These are phyloP conservation scores for Fusarium sp. DNA, from an alignment of 2,329 filamentous ascomycete genomes.

Conservation along the genomic window DNA sequence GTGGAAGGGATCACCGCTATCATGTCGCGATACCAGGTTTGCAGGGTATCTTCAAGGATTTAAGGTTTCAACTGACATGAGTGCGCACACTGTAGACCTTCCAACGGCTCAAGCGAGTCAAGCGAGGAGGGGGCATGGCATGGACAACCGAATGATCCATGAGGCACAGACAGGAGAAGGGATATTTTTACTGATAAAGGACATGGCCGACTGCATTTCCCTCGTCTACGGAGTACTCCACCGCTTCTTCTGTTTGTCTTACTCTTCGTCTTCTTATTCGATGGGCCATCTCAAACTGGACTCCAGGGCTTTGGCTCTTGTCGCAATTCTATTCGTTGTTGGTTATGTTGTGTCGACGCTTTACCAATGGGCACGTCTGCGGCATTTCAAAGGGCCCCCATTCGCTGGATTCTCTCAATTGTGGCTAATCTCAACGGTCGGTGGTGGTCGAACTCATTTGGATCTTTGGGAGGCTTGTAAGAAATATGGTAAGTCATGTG, in stretches of 20 bases:
- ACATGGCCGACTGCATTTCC: background rate
- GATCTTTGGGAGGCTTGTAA: constrained; percentile 51
- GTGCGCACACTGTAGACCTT: background rate
- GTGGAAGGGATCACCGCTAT: background rate
- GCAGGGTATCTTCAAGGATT: background rate
- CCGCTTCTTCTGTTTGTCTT: background rate
- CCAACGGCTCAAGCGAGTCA: background rate
- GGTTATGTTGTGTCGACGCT: constrained; percentile 27
- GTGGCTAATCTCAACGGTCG: constrained; percentile 51
- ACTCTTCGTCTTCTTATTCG: background rate
- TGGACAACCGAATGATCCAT: background rate
- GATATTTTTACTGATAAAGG: background rate
- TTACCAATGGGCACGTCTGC: constrained; percentile 51
- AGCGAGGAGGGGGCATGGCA: background rate
- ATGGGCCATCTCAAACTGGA: background rate
- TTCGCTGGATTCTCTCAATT: constrained; percentile 53
- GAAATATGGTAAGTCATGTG: constrained; percentile 49
- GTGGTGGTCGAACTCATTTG: constrained; percentile 50
- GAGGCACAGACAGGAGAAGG: background rate
- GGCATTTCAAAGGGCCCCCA: constrained; percentile 55
- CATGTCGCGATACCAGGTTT: background rate
- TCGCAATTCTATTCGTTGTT: constrained; percentile 18
- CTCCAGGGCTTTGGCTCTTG: background rate
- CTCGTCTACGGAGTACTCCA: background rate
- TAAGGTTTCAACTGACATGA: background rate